Base-by-base conservation (phyloP, 805 yeast species). In the Saccharomyces jurei region DNA sequence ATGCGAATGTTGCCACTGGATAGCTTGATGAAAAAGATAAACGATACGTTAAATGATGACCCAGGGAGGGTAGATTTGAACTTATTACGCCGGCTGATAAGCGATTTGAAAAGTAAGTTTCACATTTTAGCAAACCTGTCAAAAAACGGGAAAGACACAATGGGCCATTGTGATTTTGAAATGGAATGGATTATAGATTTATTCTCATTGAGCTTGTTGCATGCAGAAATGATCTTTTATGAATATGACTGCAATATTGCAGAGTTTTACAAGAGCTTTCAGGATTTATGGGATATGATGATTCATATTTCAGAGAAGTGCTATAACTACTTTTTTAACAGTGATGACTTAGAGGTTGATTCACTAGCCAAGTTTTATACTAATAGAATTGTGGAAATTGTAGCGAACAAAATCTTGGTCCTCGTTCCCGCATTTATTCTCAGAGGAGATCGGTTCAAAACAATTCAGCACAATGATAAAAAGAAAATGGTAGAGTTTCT, bases 381-480 rank as follows among this genome's bases (percentile, higher is more conserved):
- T 13, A 66, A 67, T 48, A 61, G 65, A 52, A 63, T 63, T 14
- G 60, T 65, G n/a, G 70, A 61, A 46, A 56, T 66, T n/a, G 63
- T 63, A 9, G 49, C 64, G 9, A 63, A 63, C 32, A 64, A 58
- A 49, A 51, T 65, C 9, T 41, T 47, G 49, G 61, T 60, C 13
- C 47, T 67, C 21, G 28, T 66, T 21, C 72, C 71, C 3, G 50
- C 66, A 10, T 54, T 67, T 27, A 60, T 67, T n/a, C 50, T 67
- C 8, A 58, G 72, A 32, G 27, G 58, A 26, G 57, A 59, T 27
- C 54, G 68, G 26, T 53, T 63, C 21, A 47, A 54, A n/a, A 44
- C 30, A 4, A 13, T 57, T 17, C 57, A 50, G 13, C 54, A 52
- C 41, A 48, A 46, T 13, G 57, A 55, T 10, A 53, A 57, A 41